Conservation (phyloP, 768 basidiomycete genomes). For the Auricularia auricula-judae region DNA sequence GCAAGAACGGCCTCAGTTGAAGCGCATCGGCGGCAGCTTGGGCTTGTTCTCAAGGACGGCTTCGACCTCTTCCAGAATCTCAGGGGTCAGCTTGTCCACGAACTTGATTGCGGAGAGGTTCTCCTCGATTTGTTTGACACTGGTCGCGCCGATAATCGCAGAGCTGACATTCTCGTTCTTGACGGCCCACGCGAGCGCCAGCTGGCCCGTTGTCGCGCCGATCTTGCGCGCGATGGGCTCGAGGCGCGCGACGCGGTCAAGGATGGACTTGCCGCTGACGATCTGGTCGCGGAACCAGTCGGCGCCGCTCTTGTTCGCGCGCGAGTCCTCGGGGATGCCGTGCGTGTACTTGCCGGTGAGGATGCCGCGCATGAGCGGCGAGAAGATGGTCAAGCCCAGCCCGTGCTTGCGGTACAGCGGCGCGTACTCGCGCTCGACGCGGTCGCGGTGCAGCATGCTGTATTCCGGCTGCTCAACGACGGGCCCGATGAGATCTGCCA, state of each 20-base stretch:
- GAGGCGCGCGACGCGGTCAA: constrained; percentile 5
- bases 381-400: constrained; percentile 62
- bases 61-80: constrained; percentile 9
- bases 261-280: constrained; percentile 4
- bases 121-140: constrained; percentile 6
- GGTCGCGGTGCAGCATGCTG: constrained; percentile 69
- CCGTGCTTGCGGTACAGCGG: constrained; percentile 55
- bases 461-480: background rate
- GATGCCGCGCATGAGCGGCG: constrained; percentile 58
- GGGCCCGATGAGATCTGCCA: background rate
- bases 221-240: constrained; percentile 8
- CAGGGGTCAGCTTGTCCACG: constrained; percentile 9
- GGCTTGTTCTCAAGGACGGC: constrained; percentile 9
- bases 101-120: constrained; percentile 8
- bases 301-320: constrained; percentile 7
- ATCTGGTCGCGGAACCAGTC: constrained; percentile 7
- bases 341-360: constrained; percentile 47
- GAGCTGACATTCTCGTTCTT: constrained; percentile 5
- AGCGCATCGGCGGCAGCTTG: constrained; percentile 1
- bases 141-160: constrained; percentile 12
- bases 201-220: constrained; percentile 6
- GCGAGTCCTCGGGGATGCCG: constrained; percentile 10
- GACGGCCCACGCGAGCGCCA: constrained; percentile 11
- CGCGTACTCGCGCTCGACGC: constrained; percentile 70
- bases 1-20: background rate